Conservation (phyloP, 1,139 yeast species). For the Pichia kudriavzevii region DNA sequence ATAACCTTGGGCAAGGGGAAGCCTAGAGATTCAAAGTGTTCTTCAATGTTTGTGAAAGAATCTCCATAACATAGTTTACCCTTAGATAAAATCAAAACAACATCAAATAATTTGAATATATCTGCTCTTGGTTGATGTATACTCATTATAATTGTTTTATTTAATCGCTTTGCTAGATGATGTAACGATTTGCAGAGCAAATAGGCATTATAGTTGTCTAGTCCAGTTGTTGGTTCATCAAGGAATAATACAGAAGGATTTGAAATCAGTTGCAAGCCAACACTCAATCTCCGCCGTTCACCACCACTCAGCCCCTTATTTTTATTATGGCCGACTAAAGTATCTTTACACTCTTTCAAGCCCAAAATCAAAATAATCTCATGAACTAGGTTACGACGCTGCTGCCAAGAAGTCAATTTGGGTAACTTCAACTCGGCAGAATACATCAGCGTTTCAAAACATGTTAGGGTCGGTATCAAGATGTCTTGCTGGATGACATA, state of each 20-base stretch:
- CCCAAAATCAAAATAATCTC: slow-evolving; percentile 60
- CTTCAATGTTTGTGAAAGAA: slow-evolving; percentile 14
- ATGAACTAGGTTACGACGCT: slow-evolving; percentile 41
- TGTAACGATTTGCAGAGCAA: slow-evolving; percentile 57
- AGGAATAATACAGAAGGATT: slow-evolving; percentile 71
- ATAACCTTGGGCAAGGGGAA: slow-evolving; percentile 35
- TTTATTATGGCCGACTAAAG: slow-evolving; percentile 45
- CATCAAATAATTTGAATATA: slow-evolving; percentile 65
- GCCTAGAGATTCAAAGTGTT: slow-evolving; percentile 47
- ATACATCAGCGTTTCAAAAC: slow-evolving; percentile 58
- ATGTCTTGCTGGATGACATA: slow-evolving; percentile 76
- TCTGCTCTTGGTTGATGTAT: slow-evolving; percentile 85
- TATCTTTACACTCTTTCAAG: slow-evolving; percentile 53
- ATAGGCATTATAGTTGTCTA: slow-evolving; percentile 73
- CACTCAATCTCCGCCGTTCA: slow-evolving; percentile 69
- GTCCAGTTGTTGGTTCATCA: slow-evolving; percentile 87
- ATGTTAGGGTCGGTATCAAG: slow-evolving; percentile 62
- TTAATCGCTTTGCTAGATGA: slow-evolving; percentile 44
- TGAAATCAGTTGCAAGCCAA: slow-evolving; percentile 70
- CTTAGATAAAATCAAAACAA: slow-evolving; percentile 59
- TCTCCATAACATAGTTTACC: slow-evolving; percentile 34
- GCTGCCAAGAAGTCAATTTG: slow-evolving; percentile 34
- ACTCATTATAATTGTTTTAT: slow-evolving; percentile 66
- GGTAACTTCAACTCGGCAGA: slow-evolving; percentile 67
- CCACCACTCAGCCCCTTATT: slow-evolving; percentile 83